Percentiles rank a stretch among this genome's conserved stretches.
Conservation (phyloP, 2,329 filamentous ascomycete genomes). For the Neonectria magnoliae region DNA sequence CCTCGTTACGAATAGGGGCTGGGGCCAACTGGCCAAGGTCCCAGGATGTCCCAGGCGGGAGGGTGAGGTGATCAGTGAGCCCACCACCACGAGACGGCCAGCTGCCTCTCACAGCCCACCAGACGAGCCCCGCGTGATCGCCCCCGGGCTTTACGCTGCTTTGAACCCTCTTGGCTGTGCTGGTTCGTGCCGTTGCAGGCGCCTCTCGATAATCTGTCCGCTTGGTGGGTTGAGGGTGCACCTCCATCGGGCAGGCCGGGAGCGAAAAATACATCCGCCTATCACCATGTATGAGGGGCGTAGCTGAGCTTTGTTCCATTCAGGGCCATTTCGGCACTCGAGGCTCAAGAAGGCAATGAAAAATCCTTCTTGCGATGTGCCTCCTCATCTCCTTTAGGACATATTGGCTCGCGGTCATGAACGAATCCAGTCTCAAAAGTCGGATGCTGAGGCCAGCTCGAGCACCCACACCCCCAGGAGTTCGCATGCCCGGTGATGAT, state of each 20-base stretch:
- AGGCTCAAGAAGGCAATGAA: constrained; percentile 16
- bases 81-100: constrained; percentile 37
- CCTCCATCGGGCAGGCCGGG: constrained; percentile 28
- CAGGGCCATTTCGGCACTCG: constrained; percentile 16
- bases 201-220: constrained; percentile 21
- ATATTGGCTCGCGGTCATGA: constrained; percentile 16
- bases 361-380: constrained; percentile 15
- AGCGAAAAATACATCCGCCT: constrained; percentile 1
- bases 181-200: constrained; percentile 35
- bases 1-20: constrained; percentile 37
- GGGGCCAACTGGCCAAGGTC: constrained; percentile 11
- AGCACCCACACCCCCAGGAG: constrained; percentile 16
- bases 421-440: constrained; percentile 29
- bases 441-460: constrained; percentile 28
- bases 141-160: constrained; percentile 3
- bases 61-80: constrained; percentile 42
- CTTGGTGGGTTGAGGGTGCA: constrained; percentile 4
- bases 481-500: constrained; percentile 15
- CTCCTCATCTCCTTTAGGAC: constrained; percentile 37
- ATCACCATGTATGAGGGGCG: neutral
- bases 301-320: constrained; percentile 26
- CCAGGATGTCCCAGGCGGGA: constrained; percentile 20
- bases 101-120: constrained; percentile 30
- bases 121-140: constrained; percentile 23
- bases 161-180: constrained; percentile 33